Evolutionary conservation across 257 asterid genomes (phyloP), one percentile per base, ranked within the genome.

Genomic region (Fraxinus americana): DNA sequence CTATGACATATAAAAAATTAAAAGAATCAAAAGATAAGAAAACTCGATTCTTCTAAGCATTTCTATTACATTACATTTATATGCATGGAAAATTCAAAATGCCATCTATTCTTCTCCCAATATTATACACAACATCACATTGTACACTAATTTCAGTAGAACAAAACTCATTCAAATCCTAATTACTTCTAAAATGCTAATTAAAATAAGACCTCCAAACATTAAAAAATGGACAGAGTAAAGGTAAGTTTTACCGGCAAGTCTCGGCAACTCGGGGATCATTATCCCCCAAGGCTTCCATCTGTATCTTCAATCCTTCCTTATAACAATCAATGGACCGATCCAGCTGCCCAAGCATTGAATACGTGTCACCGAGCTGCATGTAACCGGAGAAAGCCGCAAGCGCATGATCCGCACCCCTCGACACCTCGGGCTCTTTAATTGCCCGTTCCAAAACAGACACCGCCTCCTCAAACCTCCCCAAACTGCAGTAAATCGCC

Each of bases 231-330:
- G 0, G 32, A 2, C 59, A 70, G 6, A 43, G 14, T 19, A 59
- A 7, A n/a, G 14, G 30, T 82, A 83, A 71, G 43, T 32, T 23
- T 16, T 79, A 94, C 98, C 98, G 84, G 92, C 98, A 94, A 76
- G 98, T 94, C 89, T 92, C 97, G 2, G 97, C 94, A 66, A 94
- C 94, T 85, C 97, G 83, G 7, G 97, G 97, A 88, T 96, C 99
- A 69, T 89, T 90, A 36, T 93, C 97, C n/a, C 98, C 99, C 86
- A 96, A 85, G 1, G 98, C 94, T 79, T 90, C 98, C 92, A 96
- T 92, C 86, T 96, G 99, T 67, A 93, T 88, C 87, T 87, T 91
- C 82, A 95, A 81, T 23, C 98, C 99, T 34, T 89, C 92, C 75
- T 90, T 89, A 29, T 93, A 93, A 82, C 92, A 86, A 35, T 88